Base-by-base conservation (phyloP, 768 basidiomycete genomes). In the Rhodotorula diobovata region DNA sequence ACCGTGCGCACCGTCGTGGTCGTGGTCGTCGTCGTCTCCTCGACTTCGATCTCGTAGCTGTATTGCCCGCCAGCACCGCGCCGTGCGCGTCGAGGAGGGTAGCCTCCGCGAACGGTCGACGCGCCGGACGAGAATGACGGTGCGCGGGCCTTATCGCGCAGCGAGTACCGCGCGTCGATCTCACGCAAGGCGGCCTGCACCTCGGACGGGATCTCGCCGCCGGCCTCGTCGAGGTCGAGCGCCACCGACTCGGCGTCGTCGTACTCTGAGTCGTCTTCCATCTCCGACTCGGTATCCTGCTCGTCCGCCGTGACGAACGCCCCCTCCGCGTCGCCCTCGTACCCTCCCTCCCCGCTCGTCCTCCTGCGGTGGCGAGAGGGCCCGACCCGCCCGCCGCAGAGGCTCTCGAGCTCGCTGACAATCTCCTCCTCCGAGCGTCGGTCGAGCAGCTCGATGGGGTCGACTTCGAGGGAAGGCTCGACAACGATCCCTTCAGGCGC, bases 21-120 rank as follows among this genome's bases (percentile, higher is more conserved):
- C 15, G 67, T 74, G 16, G 70, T 73, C 12, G 75, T 68, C 0
- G 70, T 77, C 43, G 76, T 77, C 67, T 80, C 78, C 11, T 68
- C 67, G n/a, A 78, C 53, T 46, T 78, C 74, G 55, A 80, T 76
- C 63, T 74, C 69, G 62, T 70, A 70, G 21, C 58, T 48, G 61
- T 60, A 70, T 20, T 53, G 41, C 9, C 41, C 34, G 7, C 14
- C 41, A 18, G 39, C n/a, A n/a, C 30, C 20, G n/a, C 8, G 0
- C 0, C 14, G 30, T 39, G 45, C 60, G 60, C 39, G 8, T 10
- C 9, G 18, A 28, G 25, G 35, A 50, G 51, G 6, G 28, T 2
- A 23, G 21, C 34, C n/a, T 30, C 30, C n/a, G 18, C n/a, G 50
- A 3, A 45, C 32, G 28, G 53, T 30, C 21, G 63, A 30, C 10